Conservation (phyloP, 2,329 filamentous ascomycete genomes). For the Lecanicillium sp. region DNA sequence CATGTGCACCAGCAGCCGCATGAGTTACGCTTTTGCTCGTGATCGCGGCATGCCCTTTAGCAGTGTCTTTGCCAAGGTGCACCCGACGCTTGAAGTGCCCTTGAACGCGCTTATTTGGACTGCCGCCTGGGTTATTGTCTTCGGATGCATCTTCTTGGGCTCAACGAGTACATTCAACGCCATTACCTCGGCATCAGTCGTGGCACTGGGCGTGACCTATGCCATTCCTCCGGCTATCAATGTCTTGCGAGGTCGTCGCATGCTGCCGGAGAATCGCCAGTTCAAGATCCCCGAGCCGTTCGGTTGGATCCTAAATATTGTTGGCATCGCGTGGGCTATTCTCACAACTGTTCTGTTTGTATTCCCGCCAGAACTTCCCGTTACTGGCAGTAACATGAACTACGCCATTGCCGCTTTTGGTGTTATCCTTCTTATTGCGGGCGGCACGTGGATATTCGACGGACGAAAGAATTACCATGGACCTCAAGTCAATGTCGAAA, state of each 20-base stretch:
- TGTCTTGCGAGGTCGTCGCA: neutral
- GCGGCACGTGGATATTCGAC: constrained; percentile 41
- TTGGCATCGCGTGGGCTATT: constrained; percentile 57
- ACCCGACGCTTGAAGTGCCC: constrained; percentile 55
- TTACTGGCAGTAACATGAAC: constrained; percentile 64
- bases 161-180: constrained; percentile 62
- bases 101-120: constrained; percentile 62
- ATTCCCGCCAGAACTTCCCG: constrained; percentile 34
- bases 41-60: constrained; percentile 63
- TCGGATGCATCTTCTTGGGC: constrained; percentile 65
- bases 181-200: constrained; percentile 64
- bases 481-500: constrained; percentile 2
- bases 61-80: constrained; percentile 53
- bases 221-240: constrained; percentile 69
- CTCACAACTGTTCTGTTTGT: constrained; percentile 58
- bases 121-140: constrained; percentile 55
- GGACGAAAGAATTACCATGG: constrained; percentile 39
- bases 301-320: neutral
- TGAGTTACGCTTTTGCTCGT: constrained; percentile 59
- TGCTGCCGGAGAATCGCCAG: neutral
- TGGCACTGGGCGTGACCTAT: constrained; percentile 66
- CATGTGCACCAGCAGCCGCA: constrained; percentile 60
- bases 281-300: neutral
- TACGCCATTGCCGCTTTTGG: constrained; percentile 45
- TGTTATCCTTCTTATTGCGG: constrained; percentile 39